Percentiles rank a stretch among this genome's conserved stretches.
These are phyloP conservation scores for Cavenderia fasciculata DNA, from an alignment of 78 protist genomes.

Conservation along the genomic window DNA sequence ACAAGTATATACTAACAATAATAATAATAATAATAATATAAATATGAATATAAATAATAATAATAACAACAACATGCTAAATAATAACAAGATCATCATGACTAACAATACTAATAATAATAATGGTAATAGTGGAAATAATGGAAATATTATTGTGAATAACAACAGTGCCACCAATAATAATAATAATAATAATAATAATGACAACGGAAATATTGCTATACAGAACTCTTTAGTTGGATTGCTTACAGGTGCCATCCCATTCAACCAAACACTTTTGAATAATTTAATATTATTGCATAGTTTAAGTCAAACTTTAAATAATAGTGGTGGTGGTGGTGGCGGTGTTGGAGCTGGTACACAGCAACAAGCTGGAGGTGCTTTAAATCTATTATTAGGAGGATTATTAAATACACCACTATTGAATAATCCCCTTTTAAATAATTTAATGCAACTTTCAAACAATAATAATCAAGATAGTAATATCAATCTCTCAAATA, in stretches of 20 bases:
- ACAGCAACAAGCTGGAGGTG: too few species aligned
- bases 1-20: too few species aligned
- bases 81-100: background rate
- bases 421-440: too few species aligned
- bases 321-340: background rate
- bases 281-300: too few species aligned
- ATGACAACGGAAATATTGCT: background rate
- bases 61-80: background rate
- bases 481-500: too few species aligned
- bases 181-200: background rate
- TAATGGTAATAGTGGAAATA: background rate
- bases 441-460: too few species aligned
- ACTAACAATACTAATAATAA: background rate
- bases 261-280: too few species aligned
- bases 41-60: background rate
- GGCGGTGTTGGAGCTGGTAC: background rate
- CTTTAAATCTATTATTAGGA: too few species aligned
- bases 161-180: constrained; percentile 4
- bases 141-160: constrained; percentile 7
- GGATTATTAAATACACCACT: too few species aligned
- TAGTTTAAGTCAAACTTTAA: background rate
- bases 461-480: too few species aligned
- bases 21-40: background rate
- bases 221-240: too few species aligned
- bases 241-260: too few species aligned